Conservation (phyloP, 2,329 filamentous ascomycete genomes). For the Pseudocercospora vitis region DNA sequence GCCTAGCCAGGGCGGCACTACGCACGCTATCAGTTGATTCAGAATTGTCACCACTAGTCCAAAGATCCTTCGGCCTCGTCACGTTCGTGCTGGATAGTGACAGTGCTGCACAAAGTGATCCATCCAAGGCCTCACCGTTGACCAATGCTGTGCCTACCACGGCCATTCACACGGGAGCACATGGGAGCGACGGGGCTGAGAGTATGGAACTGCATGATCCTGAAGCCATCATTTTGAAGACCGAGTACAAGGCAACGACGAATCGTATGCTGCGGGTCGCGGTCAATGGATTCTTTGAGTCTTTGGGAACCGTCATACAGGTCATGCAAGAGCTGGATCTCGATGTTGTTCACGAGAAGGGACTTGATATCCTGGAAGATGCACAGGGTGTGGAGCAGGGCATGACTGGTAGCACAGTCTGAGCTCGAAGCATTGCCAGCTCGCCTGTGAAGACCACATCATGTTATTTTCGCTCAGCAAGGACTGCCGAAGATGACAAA, state of each 20-base stretch:
- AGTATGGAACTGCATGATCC: slow-evolving; percentile 26
- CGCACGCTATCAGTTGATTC: slow-evolving; percentile 78
- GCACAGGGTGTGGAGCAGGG: slow-evolving; percentile 42
- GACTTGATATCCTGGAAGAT: slow-evolving; percentile 43
- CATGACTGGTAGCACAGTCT: slow-evolving; percentile 35
- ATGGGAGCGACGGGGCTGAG: not conserved
- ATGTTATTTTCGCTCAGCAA: too few relatives aligned
- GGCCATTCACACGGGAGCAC: slow-evolving; percentile 16
- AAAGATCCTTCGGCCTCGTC: slow-evolving; percentile 64
- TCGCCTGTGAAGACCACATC: too few relatives aligned
- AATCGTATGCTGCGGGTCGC: slow-evolving; percentile 96
- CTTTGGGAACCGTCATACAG: slow-evolving; percentile 75
- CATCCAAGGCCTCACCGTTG: slow-evolving; percentile 26
- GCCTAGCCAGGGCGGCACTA: slow-evolving; percentile 74
- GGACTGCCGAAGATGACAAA: too few relatives aligned
- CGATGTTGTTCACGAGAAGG: slow-evolving; percentile 65
- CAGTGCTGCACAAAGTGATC: slow-evolving; percentile 18
- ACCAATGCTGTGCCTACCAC: slow-evolving; percentile 20
- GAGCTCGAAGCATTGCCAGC: too few relatives aligned
- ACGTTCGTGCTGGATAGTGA: slow-evolving; percentile 17
- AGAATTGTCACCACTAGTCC: slow-evolving; percentile 83
- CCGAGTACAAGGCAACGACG: slow-evolving; percentile 82
- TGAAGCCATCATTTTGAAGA: slow-evolving; percentile 59
- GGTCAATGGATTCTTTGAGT: slow-evolving; percentile 96
- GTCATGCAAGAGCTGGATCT: slow-evolving; percentile 89